phyloP scores from a whole-genome alignment of 768 basidiomycete species.

The Mycena galopus region DNA sequence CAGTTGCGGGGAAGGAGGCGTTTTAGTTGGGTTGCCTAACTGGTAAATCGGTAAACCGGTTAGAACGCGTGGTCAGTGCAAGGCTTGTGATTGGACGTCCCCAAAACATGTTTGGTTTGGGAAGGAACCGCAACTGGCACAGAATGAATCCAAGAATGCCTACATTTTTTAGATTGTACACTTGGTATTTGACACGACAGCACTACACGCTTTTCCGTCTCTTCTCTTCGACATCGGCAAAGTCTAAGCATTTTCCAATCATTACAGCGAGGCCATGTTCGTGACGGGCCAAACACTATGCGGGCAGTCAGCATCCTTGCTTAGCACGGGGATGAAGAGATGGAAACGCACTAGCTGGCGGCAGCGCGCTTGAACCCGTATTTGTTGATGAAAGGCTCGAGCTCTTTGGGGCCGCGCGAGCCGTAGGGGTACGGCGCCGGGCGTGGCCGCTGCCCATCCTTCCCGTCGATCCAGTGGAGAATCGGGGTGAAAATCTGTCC shows the following conservation, averaged over 20 bases:
- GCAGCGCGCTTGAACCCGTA: slow-evolving; percentile 82
- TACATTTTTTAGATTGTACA: slow-evolving; percentile 35
- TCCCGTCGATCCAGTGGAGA: slow-evolving; percentile 95
- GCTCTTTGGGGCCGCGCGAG: slow-evolving; percentile 90
- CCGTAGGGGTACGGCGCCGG: slow-evolving; percentile 92
- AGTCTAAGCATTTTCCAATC: slow-evolving; percentile 27
- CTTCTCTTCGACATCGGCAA: slow-evolving; percentile 10
- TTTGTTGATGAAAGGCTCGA: slow-evolving; percentile 80
- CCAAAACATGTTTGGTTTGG: background rate
- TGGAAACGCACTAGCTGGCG: slow-evolving; percentile 77
- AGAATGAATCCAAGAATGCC: slow-evolving; percentile 19
- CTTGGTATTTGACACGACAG: slow-evolving; percentile 33
- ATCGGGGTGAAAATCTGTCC: slow-evolving; percentile 92
- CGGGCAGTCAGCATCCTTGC: slow-evolving; percentile 26
- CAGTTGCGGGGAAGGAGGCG: no score
- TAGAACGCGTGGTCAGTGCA: no score
- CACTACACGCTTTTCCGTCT: background rate
- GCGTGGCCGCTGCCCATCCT: slow-evolving; percentile 72
- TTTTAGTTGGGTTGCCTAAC: no score
- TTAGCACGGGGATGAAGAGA: background rate
- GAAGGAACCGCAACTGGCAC: background rate
- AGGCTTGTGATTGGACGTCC: no score
- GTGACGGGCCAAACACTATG: slow-evolving; percentile 81
- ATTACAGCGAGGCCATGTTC: slow-evolving; percentile 70
- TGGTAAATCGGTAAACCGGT: no score